Conservation (phyloP, 805 yeast species). For the Yamadazyma akitaensis region DNA sequence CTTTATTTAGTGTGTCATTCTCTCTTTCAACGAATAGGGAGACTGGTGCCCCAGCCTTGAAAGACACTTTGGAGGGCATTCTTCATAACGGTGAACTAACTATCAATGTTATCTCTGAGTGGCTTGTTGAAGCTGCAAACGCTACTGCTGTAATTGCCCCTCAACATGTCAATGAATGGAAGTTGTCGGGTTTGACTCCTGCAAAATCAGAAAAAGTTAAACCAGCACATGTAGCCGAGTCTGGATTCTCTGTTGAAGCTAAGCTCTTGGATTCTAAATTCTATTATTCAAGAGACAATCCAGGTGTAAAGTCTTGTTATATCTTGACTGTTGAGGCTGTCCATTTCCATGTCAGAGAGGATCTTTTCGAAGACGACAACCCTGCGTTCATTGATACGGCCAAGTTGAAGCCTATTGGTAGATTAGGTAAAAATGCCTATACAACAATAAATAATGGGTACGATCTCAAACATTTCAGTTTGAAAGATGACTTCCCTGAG, state of each 20-base stretch:
- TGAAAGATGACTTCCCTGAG: constrained; percentile 13
- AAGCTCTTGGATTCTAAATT: constrained; percentile 44
- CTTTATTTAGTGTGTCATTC: constrained; percentile 51
- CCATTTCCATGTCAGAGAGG: constrained; percentile 56
- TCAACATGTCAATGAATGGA: constrained; percentile 51
- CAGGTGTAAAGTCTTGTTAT: constrained; percentile 33
- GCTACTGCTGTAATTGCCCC: constrained; percentile 48
- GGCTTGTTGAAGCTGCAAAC: constrained; percentile 66
- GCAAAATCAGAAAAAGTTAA: constrained; percentile 41
- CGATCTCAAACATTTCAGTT: constrained; percentile 46
- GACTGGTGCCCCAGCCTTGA: constrained; percentile 16
- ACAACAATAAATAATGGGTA: constrained; percentile 43
- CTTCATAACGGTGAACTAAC: constrained; percentile 52
- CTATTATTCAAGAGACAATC: constrained; percentile 40
- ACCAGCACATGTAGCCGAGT: constrained; percentile 58
- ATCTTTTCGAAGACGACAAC: constrained; percentile 40
- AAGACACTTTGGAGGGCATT: constrained; percentile 51
- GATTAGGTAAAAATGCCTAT: constrained; percentile 50
- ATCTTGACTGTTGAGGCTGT: constrained; percentile 52
- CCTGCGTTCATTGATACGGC: constrained; percentile 38
- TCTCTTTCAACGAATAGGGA: constrained; percentile 28
- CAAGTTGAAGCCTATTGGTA: constrained; percentile 51
- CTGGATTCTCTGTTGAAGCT: constrained; percentile 58
- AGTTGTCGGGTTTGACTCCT: constrained; percentile 51
- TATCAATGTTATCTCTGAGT: constrained; percentile 56